Conservation (phyloP, 2,329 filamentous ascomycete genomes). For the Nothomitra cinnamomea region DNA sequence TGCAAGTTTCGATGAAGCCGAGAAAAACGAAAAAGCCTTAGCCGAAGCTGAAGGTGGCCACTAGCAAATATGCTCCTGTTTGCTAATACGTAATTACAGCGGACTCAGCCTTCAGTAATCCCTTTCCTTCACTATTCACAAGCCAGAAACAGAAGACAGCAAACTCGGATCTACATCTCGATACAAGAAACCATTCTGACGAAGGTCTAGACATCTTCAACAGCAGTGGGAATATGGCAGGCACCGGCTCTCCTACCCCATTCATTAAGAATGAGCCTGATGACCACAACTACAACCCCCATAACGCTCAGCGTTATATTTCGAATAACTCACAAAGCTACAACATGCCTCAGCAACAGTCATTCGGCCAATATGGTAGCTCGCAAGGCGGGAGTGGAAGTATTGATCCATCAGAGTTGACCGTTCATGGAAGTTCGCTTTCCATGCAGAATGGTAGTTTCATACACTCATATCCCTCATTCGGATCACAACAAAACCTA, state of each 20-base stretch:
- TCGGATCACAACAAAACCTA: slow-evolving; percentile 44
- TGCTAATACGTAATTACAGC: background rate
- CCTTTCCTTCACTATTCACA: slow-evolving; percentile 21
- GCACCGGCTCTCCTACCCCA: slow-evolving; percentile 36
- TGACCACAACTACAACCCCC: slow-evolving; percentile 39
- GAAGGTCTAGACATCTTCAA: slow-evolving; percentile 25
- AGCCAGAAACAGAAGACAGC: slow-evolving; percentile 14
- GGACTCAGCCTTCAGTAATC: slow-evolving; percentile 10
- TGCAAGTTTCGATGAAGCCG: background rate
- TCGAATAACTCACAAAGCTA: slow-evolving; percentile 28
- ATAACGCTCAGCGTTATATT: slow-evolving; percentile 26
- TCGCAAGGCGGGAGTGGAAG: slow-evolving; percentile 26
- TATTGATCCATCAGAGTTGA: slow-evolving; percentile 75
- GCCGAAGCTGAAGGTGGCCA: background rate
- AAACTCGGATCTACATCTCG: slow-evolving; percentile 5
- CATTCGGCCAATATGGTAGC: slow-evolving; percentile 14
- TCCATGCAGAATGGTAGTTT: slow-evolving; percentile 28
- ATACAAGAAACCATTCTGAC: slow-evolving; percentile 18
- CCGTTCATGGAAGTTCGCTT: slow-evolving; percentile 45
- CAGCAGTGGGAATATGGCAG: slow-evolving; percentile 28
- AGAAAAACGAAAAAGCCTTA: background rate
- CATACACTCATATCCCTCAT: slow-evolving; percentile 37
- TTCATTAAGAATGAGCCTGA: slow-evolving; percentile 55
- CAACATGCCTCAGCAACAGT: slow-evolving; percentile 32
- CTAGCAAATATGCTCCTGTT: background rate